Evolutionary conservation across 225 moss, liverwort and hornwort species (phyloP).

Genomic region (Thuidium tamariscinum): DNA sequence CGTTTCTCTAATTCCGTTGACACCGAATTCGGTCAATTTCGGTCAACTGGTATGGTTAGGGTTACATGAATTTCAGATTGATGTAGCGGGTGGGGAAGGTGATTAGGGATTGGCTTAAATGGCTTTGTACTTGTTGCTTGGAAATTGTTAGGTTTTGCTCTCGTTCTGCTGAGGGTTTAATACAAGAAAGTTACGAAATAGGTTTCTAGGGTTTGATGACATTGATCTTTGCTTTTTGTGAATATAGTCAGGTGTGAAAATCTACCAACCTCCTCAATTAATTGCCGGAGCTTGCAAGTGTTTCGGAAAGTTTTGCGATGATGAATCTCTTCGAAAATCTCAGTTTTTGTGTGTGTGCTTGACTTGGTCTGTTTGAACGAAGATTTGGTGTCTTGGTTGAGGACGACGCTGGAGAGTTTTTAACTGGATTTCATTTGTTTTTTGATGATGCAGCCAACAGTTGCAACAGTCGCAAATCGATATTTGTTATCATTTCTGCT

Average conservation of each 20-base stretch:
- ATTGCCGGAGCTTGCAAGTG: neutral
- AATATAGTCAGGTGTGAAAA: neutral
- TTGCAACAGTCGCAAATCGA: slow-evolving; percentile 19
- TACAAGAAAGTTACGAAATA: neutral
- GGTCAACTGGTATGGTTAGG: neutral
- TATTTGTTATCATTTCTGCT: slow-evolving; percentile 10
- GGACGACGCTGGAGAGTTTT: neutral
- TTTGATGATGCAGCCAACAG: slow-evolving; percentile 23
- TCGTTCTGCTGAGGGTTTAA: neutral
- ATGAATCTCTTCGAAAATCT: neutral
- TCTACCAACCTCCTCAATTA: neutral
- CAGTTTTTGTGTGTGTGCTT: neutral
- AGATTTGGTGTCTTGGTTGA: neutral
- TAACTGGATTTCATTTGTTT: neutral
- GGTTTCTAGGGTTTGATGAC: neutral
- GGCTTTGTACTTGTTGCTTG: neutral
- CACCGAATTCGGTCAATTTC: neutral
- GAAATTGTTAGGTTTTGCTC: neutral
- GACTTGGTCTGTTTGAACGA: neutral
- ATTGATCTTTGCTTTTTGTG: neutral
- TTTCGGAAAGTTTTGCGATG: neutral
- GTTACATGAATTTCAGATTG: neutral
- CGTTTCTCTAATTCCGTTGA: neutral
- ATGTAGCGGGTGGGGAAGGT: neutral
- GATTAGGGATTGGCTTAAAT: neutral